Evolutionary conservation across 805 yeast genomes (phyloP), one percentile per base, ranked within the genome.

Genomic region (Lipomyces anomalus): DNA sequence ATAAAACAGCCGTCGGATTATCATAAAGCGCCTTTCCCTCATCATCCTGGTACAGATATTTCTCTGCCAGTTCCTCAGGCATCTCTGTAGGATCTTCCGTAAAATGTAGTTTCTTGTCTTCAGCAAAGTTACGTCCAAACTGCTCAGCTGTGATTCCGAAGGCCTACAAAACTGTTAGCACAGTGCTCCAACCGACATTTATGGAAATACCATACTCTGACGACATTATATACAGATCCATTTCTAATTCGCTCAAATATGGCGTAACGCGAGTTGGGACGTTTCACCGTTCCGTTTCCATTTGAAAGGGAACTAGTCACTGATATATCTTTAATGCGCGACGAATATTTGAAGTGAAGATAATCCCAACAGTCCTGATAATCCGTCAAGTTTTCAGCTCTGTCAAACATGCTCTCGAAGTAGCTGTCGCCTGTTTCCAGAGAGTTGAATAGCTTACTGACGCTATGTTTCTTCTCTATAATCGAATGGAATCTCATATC

Each of bases 401-500:
- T 63, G 22, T 64, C 71, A 39, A 83, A 71, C 47, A 75, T 76
- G 42, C 78, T 82, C 28, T 73, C 75, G 42, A 74, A 71, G 18
- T 78, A 66, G 22, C 75, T 69, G 61, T 85, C 95, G 40, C 73
- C 74, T 7, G 74, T 62, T n/a, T 69, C 67, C 47, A 87, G 63
- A 13, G 75, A 65, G 20, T 73, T 68, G 38, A 76, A 75, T 44
- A 84, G 69, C 43, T 74, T 75, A 48, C 74, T 74, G 22, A 84
- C 78, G 39, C 78, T 73, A 40, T 73, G 71, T 61, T 82, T 77
- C 68, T 87, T 89, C 51, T 83, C 86, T 47, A 83, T 70, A 24
- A 90, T 67, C 16, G 95, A 81, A 62, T 88, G 96, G 63, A 79
- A 92, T 56, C 87, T 96, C 53, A 88, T 73, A 63, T 90, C 97